Evolutionary conservation across 208 protist genomes (phyloP).

Genomic region (Lotmaria passim): DNA sequence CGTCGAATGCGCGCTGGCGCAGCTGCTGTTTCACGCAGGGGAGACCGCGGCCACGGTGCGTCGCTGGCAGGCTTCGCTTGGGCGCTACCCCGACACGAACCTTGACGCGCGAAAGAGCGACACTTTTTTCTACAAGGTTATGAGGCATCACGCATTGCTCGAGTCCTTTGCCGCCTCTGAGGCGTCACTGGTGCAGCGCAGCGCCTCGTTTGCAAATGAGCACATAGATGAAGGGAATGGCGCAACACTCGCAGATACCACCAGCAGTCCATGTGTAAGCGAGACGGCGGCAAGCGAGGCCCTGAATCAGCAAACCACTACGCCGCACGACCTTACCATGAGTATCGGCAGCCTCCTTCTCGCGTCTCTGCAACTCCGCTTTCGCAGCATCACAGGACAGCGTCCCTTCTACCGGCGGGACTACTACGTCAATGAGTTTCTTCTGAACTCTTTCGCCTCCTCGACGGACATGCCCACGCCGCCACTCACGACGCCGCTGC

Average conservation of each 20-base stretch:
- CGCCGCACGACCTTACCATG: slow-evolving; percentile 12
- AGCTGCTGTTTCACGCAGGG: slow-evolving; percentile 26
- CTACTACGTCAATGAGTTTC: slow-evolving; percentile 27
- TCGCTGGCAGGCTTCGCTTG: slow-evolving; percentile 4
- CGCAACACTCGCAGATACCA: not conserved
- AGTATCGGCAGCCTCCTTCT: slow-evolving; percentile 29
- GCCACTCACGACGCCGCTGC: not conserved
- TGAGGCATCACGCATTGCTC: slow-evolving; percentile 15
- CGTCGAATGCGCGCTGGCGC: slow-evolving; percentile 24
- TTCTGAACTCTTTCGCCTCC: not conserved
- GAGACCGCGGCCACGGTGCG: slow-evolving; percentile 6
- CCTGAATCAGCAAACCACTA: slow-evolving; percentile 11
- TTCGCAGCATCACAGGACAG: not conserved
- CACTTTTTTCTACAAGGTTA: slow-evolving; percentile 39
- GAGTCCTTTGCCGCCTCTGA: not conserved
- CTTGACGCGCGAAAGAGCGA: not conserved
- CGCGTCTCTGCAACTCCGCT: slow-evolving; percentile 4
- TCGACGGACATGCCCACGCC: not conserved
- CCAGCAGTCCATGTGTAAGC: not conserved
- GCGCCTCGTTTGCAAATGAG: too few relatives aligned
- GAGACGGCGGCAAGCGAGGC: not conserved
- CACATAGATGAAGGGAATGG: too few relatives aligned
- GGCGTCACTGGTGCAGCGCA: not conserved
- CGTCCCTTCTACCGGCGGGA: slow-evolving; percentile 12
- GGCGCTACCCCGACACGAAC: too few relatives aligned